phyloP scores from a whole-genome alignment of 495 filamentous ascomycete genomes.

The Aspergillus kassunensis region DNA sequence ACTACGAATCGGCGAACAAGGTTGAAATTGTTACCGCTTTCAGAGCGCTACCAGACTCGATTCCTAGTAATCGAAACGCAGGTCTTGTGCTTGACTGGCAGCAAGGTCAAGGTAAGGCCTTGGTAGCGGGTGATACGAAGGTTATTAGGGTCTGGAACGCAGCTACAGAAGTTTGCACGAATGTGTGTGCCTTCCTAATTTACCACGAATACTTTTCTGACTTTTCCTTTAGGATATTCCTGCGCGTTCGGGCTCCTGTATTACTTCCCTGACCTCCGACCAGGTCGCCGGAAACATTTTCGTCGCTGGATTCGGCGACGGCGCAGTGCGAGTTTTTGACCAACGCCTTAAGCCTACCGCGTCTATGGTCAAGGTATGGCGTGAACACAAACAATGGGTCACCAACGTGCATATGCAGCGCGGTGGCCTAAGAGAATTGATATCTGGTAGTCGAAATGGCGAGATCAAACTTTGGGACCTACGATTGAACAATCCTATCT shows the following conservation, averaged over 20 bases:
- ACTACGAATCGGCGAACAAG: slow-evolving; percentile 66
- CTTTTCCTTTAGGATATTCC: slow-evolving; percentile 69
- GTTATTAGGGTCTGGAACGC: slow-evolving; percentile 96
- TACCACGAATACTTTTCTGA: slow-evolving; percentile 3
- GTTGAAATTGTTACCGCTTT: slow-evolving; percentile 89
- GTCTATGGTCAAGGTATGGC: slow-evolving; percentile 92
- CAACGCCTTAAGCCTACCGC: slow-evolving; percentile 74
- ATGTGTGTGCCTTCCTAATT: slow-evolving; percentile 38
- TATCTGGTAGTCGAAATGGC: slow-evolving; percentile 82
- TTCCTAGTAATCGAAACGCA: slow-evolving; percentile 87
- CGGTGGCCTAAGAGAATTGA: slow-evolving; percentile 83
- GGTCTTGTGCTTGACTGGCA: slow-evolving; percentile 98
- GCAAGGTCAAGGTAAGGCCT: slow-evolving; percentile 87
- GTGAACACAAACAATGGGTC: slow-evolving; percentile 91
- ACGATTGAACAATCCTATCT: slow-evolving; percentile 69
- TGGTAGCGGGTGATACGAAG: slow-evolving; percentile 94
- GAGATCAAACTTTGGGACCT: slow-evolving; percentile 98
- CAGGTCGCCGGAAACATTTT: slow-evolving; percentile 96
- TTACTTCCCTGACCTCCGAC: slow-evolving; percentile 92
- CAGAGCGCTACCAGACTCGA: slow-evolving; percentile 86
- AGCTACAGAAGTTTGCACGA: slow-evolving; percentile 84
- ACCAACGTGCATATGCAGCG: slow-evolving; percentile 96
- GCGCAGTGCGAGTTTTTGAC: slow-evolving; percentile 93
- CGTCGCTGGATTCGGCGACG: slow-evolving; percentile 93
- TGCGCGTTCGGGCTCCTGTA: slow-evolving; percentile 90